phyloP scores from a whole-genome alignment of 176 grass and related monocot species.

The Musa itinerans region DNA sequence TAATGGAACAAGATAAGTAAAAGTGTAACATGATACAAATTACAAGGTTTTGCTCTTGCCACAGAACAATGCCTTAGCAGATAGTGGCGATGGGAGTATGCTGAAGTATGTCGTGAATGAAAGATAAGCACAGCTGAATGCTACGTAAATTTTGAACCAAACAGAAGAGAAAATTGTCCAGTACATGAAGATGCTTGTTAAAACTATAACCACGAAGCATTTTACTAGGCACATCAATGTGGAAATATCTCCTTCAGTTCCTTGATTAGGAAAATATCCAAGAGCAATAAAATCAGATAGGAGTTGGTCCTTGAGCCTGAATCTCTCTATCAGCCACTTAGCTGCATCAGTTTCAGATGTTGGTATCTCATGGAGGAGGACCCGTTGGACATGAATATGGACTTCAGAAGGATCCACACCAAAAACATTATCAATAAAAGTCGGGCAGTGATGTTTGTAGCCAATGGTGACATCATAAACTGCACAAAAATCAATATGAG shows the following conservation, averaged over 20 bases:
- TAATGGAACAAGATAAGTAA: neutral
- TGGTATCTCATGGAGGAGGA: conserved; percentile 48
- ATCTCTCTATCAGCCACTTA: conserved; percentile 60
- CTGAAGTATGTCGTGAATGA: conserved; percentile 46
- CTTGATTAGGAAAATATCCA: conserved; percentile 70
- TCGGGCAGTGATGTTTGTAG: conserved; percentile 68
- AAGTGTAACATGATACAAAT: neutral
- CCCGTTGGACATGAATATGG: conserved; percentile 57
- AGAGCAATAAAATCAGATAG: conserved; percentile 36
- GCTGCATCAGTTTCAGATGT: conserved; percentile 49
- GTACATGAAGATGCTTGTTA: conserved; percentile 43
- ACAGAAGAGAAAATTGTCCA: conserved; percentile 59
- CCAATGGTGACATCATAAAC: conserved; percentile 81
- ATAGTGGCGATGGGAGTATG: conserved; percentile 45
- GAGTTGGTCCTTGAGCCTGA: conserved; percentile 71
- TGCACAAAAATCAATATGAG: conserved; percentile 22
- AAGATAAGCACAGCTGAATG: conserved; percentile 46
- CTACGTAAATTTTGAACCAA: conserved; percentile 78
- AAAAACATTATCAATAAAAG: conserved; percentile 73
- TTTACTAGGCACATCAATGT: conserved; percentile 47
- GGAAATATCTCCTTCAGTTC: conserved; percentile 57
- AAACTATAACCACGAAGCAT: conserved; percentile 32
- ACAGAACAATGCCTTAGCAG: neutral
- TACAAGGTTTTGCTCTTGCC: conserved; percentile 28
- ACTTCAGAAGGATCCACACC: conserved; percentile 84